A percentile compares a stretch with the other conserved stretches of the same genome.
phyloP scores from a whole-genome alignment of 495 filamentous ascomycete species.

The Apiosordaria backusii region DNA sequence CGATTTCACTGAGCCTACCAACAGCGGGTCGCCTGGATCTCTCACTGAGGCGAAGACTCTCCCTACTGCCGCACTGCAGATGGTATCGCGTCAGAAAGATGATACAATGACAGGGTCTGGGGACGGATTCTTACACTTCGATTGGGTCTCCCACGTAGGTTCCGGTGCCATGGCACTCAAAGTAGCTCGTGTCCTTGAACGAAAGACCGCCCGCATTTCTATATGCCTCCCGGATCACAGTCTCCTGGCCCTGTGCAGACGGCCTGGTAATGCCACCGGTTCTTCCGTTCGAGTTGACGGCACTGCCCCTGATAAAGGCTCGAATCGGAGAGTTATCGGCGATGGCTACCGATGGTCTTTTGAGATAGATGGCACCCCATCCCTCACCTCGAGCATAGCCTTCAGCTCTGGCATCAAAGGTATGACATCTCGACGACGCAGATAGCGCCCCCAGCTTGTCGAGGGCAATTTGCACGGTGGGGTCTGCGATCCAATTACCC shows the following conservation, averaged over 20 bases:
- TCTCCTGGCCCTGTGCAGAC: slow-evolving; percentile 45
- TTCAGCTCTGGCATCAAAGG: slow-evolving; percentile 57
- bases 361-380: slow-evolving; percentile 50
- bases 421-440: slow-evolving; percentile 43
- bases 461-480: slow-evolving; percentile 17
- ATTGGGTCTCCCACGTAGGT: slow-evolving; percentile 34
- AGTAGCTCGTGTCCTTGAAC: slow-evolving; percentile 41
- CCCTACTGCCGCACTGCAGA: background rate
- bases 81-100: background rate
- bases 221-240: slow-evolving; percentile 48
- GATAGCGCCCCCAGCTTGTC: slow-evolving; percentile 24
- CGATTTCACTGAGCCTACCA: slow-evolving; percentile 55
- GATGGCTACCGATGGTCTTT: slow-evolving; percentile 48
- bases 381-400: slow-evolving; percentile 63
- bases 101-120: background rate
- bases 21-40: slow-evolving; percentile 33
- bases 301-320: slow-evolving; percentile 53
- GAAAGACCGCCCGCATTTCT: slow-evolving; percentile 40
- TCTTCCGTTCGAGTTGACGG: slow-evolving; percentile 52
- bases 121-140: slow-evolving; percentile 16
- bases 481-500: slow-evolving; percentile 27
- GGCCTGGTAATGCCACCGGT: slow-evolving; percentile 50
- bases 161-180: slow-evolving; percentile 38
- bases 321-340: slow-evolving; percentile 49
- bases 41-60: slow-evolving; percentile 25